Evolutionary conservation across 768 basidiomycete species (phyloP), one percentile per base, ranked within the genome.

Genomic region (Xerocomellus dryophilus): DNA sequence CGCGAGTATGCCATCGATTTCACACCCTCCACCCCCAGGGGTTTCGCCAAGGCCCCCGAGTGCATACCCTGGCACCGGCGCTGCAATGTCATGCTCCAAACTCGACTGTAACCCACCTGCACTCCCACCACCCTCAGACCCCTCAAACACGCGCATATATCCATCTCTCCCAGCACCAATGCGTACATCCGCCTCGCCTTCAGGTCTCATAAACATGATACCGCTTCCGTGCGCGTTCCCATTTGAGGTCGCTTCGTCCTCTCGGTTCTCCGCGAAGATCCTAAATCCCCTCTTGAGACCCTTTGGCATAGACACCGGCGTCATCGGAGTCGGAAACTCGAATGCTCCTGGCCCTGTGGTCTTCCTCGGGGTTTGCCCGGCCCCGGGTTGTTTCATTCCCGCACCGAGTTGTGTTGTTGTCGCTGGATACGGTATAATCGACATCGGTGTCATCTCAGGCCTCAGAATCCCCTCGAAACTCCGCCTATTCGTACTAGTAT

Each of bases 391-490:
- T 47, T 39, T 55, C 18, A 14, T 25, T 36, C 54, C 61, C 2
- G 41, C 20, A 21, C 23, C 7, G 23, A 44, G n/a, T 5, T 58
- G 64, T 17, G 48, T 35, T 44, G 31, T 39, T 4, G 36, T 47
- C 40, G 25, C 5, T 7, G 58, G 66, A 20, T 66, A 58, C 1
- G 66, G 61, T 56, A 66, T 54, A 27, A 66, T 63, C 32, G 66
- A 65, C 20, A 68, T 55, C 2, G 64, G 64, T 9, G 45, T 41
- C 44, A 64, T 49, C 45, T 56, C 54, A 0, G 66, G 66, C 31
- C 65, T 56, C 8, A 51, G 34, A 41, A 68, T 51, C 4, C 67
- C 62, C 1, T 68, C 64, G 2, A 68, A 68, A 48, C 57, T 68
- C 3, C 60, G 66, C 51, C 57, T 56, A 7, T 31, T 50, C 20